Base-by-base conservation (phyloP, 202 grass and related monocot genomes). In the Zizania palustris region DNA sequence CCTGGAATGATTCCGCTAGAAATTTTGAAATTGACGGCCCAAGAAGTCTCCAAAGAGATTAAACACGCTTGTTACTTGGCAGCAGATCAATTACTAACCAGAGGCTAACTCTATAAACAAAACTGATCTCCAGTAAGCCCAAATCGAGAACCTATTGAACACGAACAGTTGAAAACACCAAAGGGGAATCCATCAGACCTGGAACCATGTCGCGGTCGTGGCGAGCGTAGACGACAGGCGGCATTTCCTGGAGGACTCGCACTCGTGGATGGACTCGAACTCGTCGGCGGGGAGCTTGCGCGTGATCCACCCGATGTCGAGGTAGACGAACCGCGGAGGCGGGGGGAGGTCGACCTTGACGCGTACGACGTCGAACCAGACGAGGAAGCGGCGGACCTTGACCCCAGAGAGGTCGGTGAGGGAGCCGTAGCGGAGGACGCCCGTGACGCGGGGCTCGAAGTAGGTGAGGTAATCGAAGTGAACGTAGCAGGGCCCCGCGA, bases 281-380 rank as follows among this genome's bases (percentile, higher is more conserved):
- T 94, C 86, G 65, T 48, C 63, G 40, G 87, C 87, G 54, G 66
- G 65, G 11, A 98, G 83, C 74, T 90, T 90, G 81, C 87, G 88
- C 41, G 83, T 88, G 59, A 98, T 92, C 95, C 85, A 98, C 0
- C 91, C 89, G 70, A 90, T 87, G 75, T 94, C 87, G 66, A 98
- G 80, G 75, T 92, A 90, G 59, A 98, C 90, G 75, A 67, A 94
- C 19, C 77, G 81, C 60, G 84, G 64, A 4, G 91, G 86, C 59
- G 89, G 89, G 33, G 87, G 81, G 21, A 94, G 89, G 82, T 95
- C 89, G 59, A 93, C 91, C 91, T 90, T 95, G 85, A 95, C 80
- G 61, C 81, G 58, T 69, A 88, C 51, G 43, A 97, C 80, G 75
- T 80, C 65, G 61, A 87, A 86, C 95, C 95, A 97, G 76, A 94